These are phyloP conservation scores for Phaseolus coccineus DNA, from an alignment of 331 rosid species.

Conservation along the genomic window DNA sequence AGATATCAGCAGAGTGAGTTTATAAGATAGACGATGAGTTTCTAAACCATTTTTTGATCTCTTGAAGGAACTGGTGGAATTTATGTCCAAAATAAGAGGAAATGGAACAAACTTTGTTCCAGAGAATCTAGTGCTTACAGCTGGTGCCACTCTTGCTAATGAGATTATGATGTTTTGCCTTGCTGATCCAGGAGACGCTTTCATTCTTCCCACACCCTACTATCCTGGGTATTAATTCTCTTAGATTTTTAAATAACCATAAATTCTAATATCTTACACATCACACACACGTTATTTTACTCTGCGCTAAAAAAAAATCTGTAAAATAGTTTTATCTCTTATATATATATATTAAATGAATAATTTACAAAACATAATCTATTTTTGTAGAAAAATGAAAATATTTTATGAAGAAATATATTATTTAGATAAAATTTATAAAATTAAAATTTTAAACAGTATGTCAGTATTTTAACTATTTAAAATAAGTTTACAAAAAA, in stretches of 20 bases:
- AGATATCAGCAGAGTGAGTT: not conserved
- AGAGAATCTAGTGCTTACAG: constrained; percentile 78
- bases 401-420: no score
- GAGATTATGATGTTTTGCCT: constrained; percentile 91
- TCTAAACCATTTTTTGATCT: not conserved
- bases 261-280: not conserved
- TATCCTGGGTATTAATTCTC: constrained; percentile 73
- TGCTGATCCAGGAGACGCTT: constrained; percentile 80
- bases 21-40: not conserved
- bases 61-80: constrained; percentile 64
- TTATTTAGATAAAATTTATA: no score
- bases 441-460: no score
- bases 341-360: no score
- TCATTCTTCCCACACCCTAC: constrained; percentile 89
- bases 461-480: no score
- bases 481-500: no score
- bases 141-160: constrained; percentile 90
- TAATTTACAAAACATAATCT: no score
- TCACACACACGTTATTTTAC: not conserved
- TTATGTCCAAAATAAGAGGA: constrained; percentile 74
- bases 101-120: constrained; percentile 54
- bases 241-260: not conserved
- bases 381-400: no score
- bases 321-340: no score
- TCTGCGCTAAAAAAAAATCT: not conserved